Percentiles rank a stretch among this genome's conserved stretches.
These are phyloP conservation scores for Trichaptum fuscoviolaceum DNA, from an alignment of 768 basidiomycete genomes.

Conservation along the genomic window DNA sequence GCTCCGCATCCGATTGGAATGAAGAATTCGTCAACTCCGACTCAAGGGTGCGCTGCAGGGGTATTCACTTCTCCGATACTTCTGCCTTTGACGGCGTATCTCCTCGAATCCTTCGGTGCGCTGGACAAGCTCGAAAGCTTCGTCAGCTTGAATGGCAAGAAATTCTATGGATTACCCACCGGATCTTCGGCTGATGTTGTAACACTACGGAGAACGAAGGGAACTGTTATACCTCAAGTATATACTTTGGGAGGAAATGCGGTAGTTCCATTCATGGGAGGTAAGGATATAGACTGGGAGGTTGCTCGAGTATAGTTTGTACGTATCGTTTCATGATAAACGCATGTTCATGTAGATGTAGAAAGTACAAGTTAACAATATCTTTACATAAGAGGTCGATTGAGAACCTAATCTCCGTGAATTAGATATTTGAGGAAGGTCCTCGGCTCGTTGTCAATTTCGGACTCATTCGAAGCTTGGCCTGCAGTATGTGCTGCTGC, in stretches of 20 bases:
- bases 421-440: not conserved
- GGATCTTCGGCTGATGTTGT: slow-evolving; percentile 31
- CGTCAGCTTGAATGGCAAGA: slow-evolving; percentile 70
- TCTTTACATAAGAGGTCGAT: not conserved
- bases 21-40: slow-evolving; percentile 67
- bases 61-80: slow-evolving; percentile 93
- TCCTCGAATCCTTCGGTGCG: slow-evolving; percentile 84
- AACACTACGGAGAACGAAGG: slow-evolving; percentile 36
- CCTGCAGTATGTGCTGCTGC: too few species aligned
- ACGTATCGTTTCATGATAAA: too few species aligned
- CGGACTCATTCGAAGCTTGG: too few species aligned
- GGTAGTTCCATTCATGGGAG: slow-evolving; percentile 86
- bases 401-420: not conserved
- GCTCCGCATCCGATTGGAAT: slow-evolving; percentile 79
- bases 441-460: too few species aligned
- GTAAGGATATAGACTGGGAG: slow-evolving; percentile 74
- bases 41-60: slow-evolving; percentile 84
- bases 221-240: slow-evolving; percentile 38
- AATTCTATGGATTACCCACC: slow-evolving; percentile 58
- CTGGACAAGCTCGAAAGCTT: slow-evolving; percentile 79
- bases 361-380: too few species aligned
- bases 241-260: slow-evolving; percentile 44
- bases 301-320: slow-evolving; percentile 26
- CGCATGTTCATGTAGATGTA: too few species aligned
- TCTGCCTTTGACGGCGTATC: slow-evolving; percentile 82